Base-by-base conservation (phyloP, 2,329 filamentous ascomycete genomes). In the Penicillium olsonii region DNA sequence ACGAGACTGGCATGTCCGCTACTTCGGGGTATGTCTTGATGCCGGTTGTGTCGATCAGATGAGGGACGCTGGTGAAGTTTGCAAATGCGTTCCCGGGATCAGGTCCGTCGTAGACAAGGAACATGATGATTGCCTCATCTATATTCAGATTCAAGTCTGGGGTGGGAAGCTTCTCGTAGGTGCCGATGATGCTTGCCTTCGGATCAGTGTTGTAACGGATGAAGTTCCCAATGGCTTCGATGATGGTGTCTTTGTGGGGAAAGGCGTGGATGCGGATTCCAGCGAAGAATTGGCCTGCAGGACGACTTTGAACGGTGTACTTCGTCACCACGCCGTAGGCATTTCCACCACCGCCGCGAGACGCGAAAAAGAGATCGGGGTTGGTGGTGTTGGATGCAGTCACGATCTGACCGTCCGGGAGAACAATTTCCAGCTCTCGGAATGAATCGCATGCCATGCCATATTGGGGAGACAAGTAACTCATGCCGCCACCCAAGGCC, bases 81-180 rank as follows among this genome's bases (percentile, higher is more conserved):
- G 43, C 39, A 46, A 70, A 70, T 2, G 64, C 61, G 34, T 60
- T 20, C 1, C 68, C 66, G 2, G 68, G 46, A 31, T 70, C 61
- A 5, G 60, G 55, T 0, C 67, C 67, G 33, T 70, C 67, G 31
- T 70, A 70, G 22, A 70, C 67, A n/a, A 69, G 52, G 50, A 69
- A 69, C 61, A 69, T 53, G 35, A 68, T 49, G 37, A 66, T 66
- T 3, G 55, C 57, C 53, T 70, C 62, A 35, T 69, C 65, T 9
- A 69, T 57, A 38, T 65, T 63, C 3, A 69, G 53, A 15, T 55
- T 50, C 33, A 64, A n/a, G 37, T 62, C 56, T 2, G 62, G 65
- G 0, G 63, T 66, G 2, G 49, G 45, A 2, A 69, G 37, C 42
- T 66, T 68, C 48, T 69, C 58, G 46, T 68, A 68, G 2, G 66